Evolutionary conservation across 2,329 filamentous ascomycete species (phyloP).

Genomic region (Emydomyces testavorans): DNA sequence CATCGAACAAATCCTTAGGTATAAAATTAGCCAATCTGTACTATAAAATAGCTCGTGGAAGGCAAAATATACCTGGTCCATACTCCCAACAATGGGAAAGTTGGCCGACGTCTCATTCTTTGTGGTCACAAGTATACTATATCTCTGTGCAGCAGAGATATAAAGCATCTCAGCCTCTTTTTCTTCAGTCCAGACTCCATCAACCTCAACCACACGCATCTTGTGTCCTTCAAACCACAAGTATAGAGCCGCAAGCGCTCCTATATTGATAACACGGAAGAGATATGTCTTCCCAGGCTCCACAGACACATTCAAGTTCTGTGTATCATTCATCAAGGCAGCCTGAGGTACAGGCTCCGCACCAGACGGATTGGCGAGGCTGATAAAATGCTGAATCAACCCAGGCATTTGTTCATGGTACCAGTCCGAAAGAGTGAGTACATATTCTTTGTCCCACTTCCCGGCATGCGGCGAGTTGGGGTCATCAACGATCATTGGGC

Average conservation of each 20-base stretch:
- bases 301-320: conserved; percentile 48
- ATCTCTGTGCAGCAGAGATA: conserved; percentile 12
- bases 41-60: neutral
- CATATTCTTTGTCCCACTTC: conserved; percentile 48
- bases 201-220: conserved; percentile 20
- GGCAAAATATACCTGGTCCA: conserved; percentile 10
- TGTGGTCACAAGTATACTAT: conserved; percentile 12
- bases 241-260: conserved; percentile 39
- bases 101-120: conserved; percentile 12
- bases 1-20: conserved; percentile 10
- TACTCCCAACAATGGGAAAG: conserved; percentile 27
- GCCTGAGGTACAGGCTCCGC: conserved; percentile 55
- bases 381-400: conserved; percentile 40
- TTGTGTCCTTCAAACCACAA: conserved; percentile 17
- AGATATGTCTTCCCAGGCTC: conserved; percentile 57
- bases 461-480: conserved; percentile 43
- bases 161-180: conserved; percentile 13
- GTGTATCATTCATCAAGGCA: conserved; percentile 59
- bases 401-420: conserved; percentile 48
- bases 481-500: conserved; percentile 29
- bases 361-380: conserved; percentile 41
- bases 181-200: conserved; percentile 20
- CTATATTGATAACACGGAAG: conserved; percentile 59
- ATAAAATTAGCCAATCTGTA: neutral
- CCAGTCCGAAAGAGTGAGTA: conserved; percentile 56